Percentiles rank a stretch among this genome's conserved stretches.
Conservation (phyloP, 2,329 filamentous ascomycete species). For the Xylariales sp. region DNA sequence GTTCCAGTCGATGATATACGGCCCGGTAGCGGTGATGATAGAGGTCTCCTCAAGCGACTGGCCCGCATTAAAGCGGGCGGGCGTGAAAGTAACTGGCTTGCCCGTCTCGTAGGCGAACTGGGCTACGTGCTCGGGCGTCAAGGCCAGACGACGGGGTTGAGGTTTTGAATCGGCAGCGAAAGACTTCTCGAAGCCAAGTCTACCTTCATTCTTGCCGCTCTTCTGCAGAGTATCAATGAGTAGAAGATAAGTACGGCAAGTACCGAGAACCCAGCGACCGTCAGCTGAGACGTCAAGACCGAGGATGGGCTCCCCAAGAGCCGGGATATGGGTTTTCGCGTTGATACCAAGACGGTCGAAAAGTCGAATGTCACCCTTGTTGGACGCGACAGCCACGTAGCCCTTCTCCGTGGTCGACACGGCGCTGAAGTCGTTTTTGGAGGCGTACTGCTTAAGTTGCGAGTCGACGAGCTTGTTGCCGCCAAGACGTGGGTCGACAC, state of each 20-base stretch:
- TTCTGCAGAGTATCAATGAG: slow-evolving; percentile 90
- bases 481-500: slow-evolving; percentile 83
- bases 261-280: slow-evolving; percentile 91
- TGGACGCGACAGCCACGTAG: slow-evolving; percentile 92
- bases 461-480: slow-evolving; percentile 91
- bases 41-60: slow-evolving; percentile 78
- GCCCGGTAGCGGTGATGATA: slow-evolving; percentile 93
- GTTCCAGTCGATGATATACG: slow-evolving; percentile 95
- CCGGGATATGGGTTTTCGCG: slow-evolving; percentile 94
- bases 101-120: slow-evolving; percentile 97
- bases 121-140: slow-evolving; percentile 88
- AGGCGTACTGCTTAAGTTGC: slow-evolving; percentile 90
- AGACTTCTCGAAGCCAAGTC: slow-evolving; percentile 92
- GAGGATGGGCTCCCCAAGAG: slow-evolving; percentile 89
- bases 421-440: slow-evolving; percentile 96
- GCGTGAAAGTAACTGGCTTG: slow-evolving; percentile 78
- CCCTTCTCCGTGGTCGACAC: slow-evolving; percentile 94
- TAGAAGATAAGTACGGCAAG: slow-evolving; percentile 88
- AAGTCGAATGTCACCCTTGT: slow-evolving; percentile 95
- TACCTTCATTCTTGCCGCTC: slow-evolving; percentile 91
- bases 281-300: slow-evolving; percentile 94
- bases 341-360: slow-evolving; percentile 96
- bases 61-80: slow-evolving; percentile 90
- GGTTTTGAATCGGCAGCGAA: slow-evolving; percentile 93
- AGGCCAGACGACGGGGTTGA: slow-evolving; percentile 80